Base-by-base conservation (phyloP, 2,329 filamentous ascomycete species). In the Ophiostoma fasciatum region DNA sequence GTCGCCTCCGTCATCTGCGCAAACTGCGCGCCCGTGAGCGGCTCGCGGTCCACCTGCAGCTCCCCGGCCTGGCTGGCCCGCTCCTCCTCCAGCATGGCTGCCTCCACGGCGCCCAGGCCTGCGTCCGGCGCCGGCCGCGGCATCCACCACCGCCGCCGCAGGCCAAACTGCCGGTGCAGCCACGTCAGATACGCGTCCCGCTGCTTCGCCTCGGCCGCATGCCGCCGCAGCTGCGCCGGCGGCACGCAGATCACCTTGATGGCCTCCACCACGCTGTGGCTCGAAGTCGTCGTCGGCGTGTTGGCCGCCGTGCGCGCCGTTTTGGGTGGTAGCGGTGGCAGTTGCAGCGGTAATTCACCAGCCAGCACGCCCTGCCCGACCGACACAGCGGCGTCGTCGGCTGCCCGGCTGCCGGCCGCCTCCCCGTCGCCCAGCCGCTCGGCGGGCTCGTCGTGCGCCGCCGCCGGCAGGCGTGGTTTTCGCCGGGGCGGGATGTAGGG, bases 11-110 rank as follows among this genome's bases (percentile, higher is more conserved):
- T 29, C 41, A 45, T 44, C 27, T 28, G 31, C 1, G 12, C 4
- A 17, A 46, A 45, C n/a, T 45, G 42, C 2, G 36, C 14, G 4
- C 37, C 30, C 20, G 28, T 9, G 19, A 28, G 36, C 64, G 64
- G 38, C 61, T 46, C 44, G 3, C 44, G 35, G 37, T 43, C 41
- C 28, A 21, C 26, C n/a, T 38, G 10, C 9, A 36, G 19, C 15
- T 41, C 30, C 5, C 33, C 37, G 7, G 17, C 14, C 18, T 31
- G 17, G n/a, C 18, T 22, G 13, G 30, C 23, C 11, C 14, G 5
- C 33, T 45, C 40, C 8, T 43, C 44, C 2, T 32, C 37, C 5
- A 33, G n/a, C 33, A 46, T 13, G 8, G 37, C 42, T 13, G 28
- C 40, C 9, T 30, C 37, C 10, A 45, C 17, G 1, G 12, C 22